phyloP scores from a whole-genome alignment of 495 filamentous ascomycete genomes.

The Penicillium nucicola region DNA sequence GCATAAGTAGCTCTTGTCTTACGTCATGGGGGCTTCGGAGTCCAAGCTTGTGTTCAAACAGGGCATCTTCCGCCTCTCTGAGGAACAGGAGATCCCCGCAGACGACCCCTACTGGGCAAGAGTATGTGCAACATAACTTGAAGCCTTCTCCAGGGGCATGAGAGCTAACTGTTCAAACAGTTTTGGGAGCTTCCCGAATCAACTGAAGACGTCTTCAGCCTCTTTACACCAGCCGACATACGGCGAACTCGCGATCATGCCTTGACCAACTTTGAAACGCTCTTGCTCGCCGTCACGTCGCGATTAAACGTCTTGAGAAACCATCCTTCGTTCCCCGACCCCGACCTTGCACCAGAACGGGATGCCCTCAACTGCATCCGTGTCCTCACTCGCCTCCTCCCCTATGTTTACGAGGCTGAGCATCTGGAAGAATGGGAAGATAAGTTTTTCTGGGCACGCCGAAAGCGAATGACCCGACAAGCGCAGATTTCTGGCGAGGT shows the following conservation, averaged over 20 bases:
- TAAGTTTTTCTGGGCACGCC: conserved; percentile 83
- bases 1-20: conserved; percentile 24
- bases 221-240: conserved; percentile 92
- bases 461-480: conserved; percentile 58
- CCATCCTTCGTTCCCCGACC: conserved; percentile 86
- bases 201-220: conserved; percentile 91
- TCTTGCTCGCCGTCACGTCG: conserved; percentile 77
- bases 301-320: conserved; percentile 78
- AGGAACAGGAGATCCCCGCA: conserved; percentile 81
- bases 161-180: conserved; percentile 39
- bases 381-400: conserved; percentile 85
- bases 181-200: conserved; percentile 99
- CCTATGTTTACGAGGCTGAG: conserved; percentile 90
- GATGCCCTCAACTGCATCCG: conserved; percentile 93
- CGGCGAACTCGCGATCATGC: conserved; percentile 85
- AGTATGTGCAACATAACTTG: conserved; percentile 40
- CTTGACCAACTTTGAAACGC: conserved; percentile 85
- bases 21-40: conserved; percentile 92
- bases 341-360: conserved; percentile 81
- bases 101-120: conserved; percentile 93
- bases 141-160: neutral
- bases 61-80: conserved; percentile 95
- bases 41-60: conserved; percentile 99
- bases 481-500: conserved; percentile 63
- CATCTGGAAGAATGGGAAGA: conserved; percentile 85